A percentile compares a stretch with the other conserved stretches of the same genome.
phyloP scores from a whole-genome alignment of 2,329 filamentous ascomycete species.

The Pezicula neosporulosa region DNA sequence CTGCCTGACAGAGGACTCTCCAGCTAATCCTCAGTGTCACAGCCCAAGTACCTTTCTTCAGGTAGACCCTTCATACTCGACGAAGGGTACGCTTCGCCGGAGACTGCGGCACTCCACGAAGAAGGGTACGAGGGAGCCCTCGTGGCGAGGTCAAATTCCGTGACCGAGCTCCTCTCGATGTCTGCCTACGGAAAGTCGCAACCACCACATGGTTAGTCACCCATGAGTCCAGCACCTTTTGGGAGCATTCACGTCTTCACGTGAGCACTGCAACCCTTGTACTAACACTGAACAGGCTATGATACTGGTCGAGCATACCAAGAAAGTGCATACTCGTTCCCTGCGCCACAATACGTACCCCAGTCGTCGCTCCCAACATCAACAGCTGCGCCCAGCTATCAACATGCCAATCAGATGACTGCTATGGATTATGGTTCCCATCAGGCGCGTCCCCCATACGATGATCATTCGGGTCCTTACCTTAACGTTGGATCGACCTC shows the following conservation, averaged over 20 bases:
- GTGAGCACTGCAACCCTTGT: not conserved
- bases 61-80: slow-evolving; percentile 29
- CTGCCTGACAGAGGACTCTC: not conserved
- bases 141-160: slow-evolving; percentile 28
- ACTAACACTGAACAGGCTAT: slow-evolving; percentile 23
- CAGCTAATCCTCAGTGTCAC: slow-evolving; percentile 15
- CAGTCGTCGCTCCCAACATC: slow-evolving; percentile 43
- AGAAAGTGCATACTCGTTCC: slow-evolving; percentile 42
- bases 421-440: slow-evolving; percentile 37
- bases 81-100: slow-evolving; percentile 30
- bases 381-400: slow-evolving; percentile 20
- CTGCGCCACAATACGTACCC: slow-evolving; percentile 43
- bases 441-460: slow-evolving; percentile 48
- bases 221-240: not conserved
- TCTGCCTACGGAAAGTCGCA: slow-evolving; percentile 77
- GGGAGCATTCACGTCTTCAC: slow-evolving; percentile 8
- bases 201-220: slow-evolving; percentile 72
- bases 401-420: slow-evolving; percentile 23
- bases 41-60: slow-evolving; percentile 25
- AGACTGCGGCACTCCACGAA: slow-evolving; percentile 31
- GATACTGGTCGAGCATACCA: slow-evolving; percentile 24
- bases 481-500: slow-evolving; percentile 58
- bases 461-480: slow-evolving; percentile 64
- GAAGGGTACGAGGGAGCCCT: slow-evolving; percentile 31
- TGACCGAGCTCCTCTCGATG: slow-evolving; percentile 58